Base-by-base conservation (phyloP, 116 monocot genomes). In the Posidonia oceanica region DNA sequence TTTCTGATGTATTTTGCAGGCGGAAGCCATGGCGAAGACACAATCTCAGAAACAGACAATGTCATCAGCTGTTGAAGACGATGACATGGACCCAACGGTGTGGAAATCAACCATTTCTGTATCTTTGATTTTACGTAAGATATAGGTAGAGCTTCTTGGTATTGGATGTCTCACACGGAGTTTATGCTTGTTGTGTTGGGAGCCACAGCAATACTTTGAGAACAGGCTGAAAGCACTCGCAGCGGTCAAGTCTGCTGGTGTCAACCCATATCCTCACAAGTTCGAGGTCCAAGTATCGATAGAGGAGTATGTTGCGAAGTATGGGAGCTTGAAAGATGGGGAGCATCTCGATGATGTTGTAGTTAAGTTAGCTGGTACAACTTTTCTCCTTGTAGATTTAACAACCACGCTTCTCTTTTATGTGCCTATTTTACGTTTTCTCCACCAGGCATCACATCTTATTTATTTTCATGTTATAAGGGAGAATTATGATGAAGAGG, bases 11-110 rank as follows among this genome's bases (percentile, higher is more conserved):
- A 36, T 36, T 61, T 76, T 66, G 52, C 75, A 91, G 86, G 86
- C 84, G 44, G 83, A 80, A 48, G 76, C 44, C 10, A 59, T 18
- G 52, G 53, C 64, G 4, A 76, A 67, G 38, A 38, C 80, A 3
- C 76, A 81, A 63, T 16, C 75, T 0, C 83, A 85, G 72, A 86
- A 83, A 70, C 72, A 64, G 40, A 40, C 65, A 63, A 71, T 75
- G 4, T 16, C 58, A 38, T 68, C 36, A 23, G 68, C 64, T 22
- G 86, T 75, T 0, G 91, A 96, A 64, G 96, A 96, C 64, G 96
- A 96, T 14, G 89, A 96, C 11, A 81, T 91, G 85, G 96, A 96
- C 54, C 96, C 92, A 14, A 96, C 91, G 75, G 96, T 91, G 54
- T 73, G 80, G 72, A 57, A 36, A 55, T 16, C 38, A 44, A 54